These are phyloP conservation scores for Aethionema arabicum DNA, from an alignment of 345 rosid genomes.

Conservation along the genomic window DNA sequence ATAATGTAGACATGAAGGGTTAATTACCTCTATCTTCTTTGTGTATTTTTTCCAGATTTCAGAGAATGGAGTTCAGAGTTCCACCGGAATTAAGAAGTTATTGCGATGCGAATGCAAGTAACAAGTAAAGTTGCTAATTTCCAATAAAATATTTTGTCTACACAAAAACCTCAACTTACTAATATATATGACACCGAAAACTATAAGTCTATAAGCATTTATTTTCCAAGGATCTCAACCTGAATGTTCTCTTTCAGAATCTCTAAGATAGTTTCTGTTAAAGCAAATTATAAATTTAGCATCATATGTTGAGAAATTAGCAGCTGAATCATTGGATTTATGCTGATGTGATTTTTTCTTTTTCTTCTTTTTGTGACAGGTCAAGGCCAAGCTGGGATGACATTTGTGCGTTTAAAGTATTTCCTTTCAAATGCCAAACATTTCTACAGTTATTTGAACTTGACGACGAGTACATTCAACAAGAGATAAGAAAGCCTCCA, in stretches of 20 bases:
- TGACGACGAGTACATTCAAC: conserved; percentile 74
- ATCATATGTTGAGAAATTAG: neutral
- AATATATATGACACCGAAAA: neutral
- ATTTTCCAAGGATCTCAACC: conserved; percentile 1
- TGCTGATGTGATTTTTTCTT: neutral
- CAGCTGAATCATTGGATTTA: neutral
- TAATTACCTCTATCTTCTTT: neutral
- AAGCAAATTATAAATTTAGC: conserved; percentile 1
- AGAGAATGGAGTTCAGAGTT: conserved; percentile 85
- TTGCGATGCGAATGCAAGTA: conserved; percentile 49
- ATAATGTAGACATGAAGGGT: conserved; percentile 2
- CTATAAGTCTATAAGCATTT: neutral
- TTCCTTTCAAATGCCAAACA: conserved; percentile 72
- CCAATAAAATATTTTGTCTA: neutral
- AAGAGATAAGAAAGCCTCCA: conserved; percentile 78
- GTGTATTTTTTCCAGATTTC: conserved; percentile 55
- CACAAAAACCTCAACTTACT: neutral
- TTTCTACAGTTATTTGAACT: conserved; percentile 77
- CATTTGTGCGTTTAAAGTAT: conserved; percentile 68
- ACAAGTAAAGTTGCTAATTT: conserved; percentile 47
- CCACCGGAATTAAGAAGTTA: conserved; percentile 67
- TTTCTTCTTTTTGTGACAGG: conserved; percentile 38
- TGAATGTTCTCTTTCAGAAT: neutral
- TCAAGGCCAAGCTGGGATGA: conserved; percentile 65
- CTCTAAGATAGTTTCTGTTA: conserved; percentile 3